phyloP scores from a whole-genome alignment of 441 rosid species.

The Pelargonium citronellum region DNA sequence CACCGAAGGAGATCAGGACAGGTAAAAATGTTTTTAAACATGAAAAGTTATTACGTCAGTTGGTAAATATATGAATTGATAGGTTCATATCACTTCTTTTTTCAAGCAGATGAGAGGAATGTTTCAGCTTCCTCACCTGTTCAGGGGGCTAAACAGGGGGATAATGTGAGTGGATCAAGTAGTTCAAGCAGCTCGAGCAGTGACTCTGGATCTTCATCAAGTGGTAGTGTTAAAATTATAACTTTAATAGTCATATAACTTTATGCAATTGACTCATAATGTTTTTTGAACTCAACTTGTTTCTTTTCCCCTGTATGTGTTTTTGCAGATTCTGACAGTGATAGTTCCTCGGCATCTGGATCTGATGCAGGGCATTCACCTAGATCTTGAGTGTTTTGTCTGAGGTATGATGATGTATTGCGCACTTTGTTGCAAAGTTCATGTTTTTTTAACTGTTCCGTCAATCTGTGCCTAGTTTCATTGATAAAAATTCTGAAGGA shows the following conservation, averaged over 20 bases:
- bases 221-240: constrained; percentile 47
- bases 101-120: constrained; percentile 48
- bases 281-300: not conserved
- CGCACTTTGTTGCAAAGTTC: not conserved
- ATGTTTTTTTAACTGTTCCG: not conserved
- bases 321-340: constrained; percentile 88
- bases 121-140: constrained; percentile 44
- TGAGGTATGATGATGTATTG: constrained; percentile 32
- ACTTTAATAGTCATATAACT: constrained; percentile 15
- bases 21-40: constrained; percentile 36
- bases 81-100: constrained; percentile 10
- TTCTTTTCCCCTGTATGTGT: not conserved
- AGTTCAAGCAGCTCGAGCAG: constrained; percentile 97
- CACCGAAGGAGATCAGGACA: constrained; percentile 49
- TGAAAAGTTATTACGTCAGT: constrained; percentile 10
- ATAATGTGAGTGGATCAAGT: constrained; percentile 72
- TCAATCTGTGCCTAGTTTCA: not conserved
- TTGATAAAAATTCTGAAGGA: no score
- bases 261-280: constrained; percentile 2
- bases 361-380: constrained; percentile 63
- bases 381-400: constrained; percentile 28
- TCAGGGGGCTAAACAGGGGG: constrained; percentile 51
- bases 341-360: constrained; percentile 87
- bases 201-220: constrained; percentile 87
- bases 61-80: constrained; percentile 17